A percentile compares a stretch with the other conserved stretches of the same genome.
These are phyloP conservation scores for Pyrus pyrifolia DNA, from an alignment of 306 rosid genomes.

Conservation along the genomic window DNA sequence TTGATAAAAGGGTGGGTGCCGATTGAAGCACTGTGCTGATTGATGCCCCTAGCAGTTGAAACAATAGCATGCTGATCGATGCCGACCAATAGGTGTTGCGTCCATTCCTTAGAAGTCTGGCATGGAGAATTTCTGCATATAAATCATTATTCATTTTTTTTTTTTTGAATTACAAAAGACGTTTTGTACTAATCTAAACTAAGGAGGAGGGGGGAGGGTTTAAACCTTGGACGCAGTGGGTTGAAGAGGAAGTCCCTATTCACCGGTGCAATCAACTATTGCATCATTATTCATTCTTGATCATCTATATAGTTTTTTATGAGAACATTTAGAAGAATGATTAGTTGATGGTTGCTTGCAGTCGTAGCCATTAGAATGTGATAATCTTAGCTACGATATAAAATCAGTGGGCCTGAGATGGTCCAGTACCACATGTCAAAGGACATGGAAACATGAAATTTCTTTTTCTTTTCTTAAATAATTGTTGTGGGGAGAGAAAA, in stretches of 20 bases:
- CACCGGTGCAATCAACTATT: no score
- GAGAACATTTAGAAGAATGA: slow-evolving; percentile 20
- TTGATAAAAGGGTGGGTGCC: not conserved
- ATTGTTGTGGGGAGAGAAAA: slow-evolving; percentile 23
- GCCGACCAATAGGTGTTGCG: not conserved
- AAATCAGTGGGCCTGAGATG: slow-evolving; percentile 47
- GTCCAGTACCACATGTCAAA: slow-evolving; percentile 53
- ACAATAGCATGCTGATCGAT: not conserved
- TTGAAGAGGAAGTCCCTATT: no score
- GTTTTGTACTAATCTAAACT: no score
- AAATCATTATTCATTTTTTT: no score
- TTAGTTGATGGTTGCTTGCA: slow-evolving; percentile 37
- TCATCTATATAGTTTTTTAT: not conserved
- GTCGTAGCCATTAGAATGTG: slow-evolving; percentile 24
- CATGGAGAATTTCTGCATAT: no score
- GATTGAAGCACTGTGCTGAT: not conserved
- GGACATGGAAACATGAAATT: slow-evolving; percentile 33
- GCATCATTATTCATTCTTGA: not conserved
- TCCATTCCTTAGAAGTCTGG: not conserved
- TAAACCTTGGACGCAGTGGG: no score
- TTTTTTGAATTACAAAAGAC: no score
- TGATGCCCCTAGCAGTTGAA: not conserved
- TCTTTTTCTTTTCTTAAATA: slow-evolving; percentile 36
- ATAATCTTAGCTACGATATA: slow-evolving; percentile 25
- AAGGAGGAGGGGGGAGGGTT: no score